Percentiles rank a stretch among this genome's conserved stretches.
Evolutionary conservation across 176 grass and related monocot genomes (phyloP).

Genomic region (Oropetium thomaeum): DNA sequence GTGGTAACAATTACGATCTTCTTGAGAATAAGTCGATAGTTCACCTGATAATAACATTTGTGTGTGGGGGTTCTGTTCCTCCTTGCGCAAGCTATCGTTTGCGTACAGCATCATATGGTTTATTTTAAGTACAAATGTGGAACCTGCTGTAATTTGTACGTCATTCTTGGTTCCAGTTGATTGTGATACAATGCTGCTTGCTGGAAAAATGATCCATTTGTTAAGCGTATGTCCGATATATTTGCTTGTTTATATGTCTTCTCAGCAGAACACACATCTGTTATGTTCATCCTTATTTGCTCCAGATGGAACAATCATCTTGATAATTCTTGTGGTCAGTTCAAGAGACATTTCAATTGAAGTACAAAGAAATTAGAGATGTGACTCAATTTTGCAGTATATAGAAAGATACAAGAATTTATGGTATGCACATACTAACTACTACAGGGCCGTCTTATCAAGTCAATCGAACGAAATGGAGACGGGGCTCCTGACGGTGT

Average conservation of each 20-base stretch:
- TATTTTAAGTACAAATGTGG: not conserved
- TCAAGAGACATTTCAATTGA: not conserved
- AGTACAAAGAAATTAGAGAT: not conserved
- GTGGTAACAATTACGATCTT: not conserved
- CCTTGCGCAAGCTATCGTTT: not conserved
- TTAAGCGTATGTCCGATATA: not conserved
- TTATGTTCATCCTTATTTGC: not conserved
- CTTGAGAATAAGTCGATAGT: not conserved
- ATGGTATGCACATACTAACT: not conserved
- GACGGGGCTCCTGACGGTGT: constrained; percentile 43
- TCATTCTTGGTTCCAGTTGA: not conserved
- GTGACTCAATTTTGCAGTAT: not conserved
- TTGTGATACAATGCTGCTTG: not conserved
- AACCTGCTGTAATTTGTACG: not conserved
- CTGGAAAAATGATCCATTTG: not conserved
- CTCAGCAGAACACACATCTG: not conserved
- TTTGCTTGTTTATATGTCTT: not conserved
- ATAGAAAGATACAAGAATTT: not conserved
- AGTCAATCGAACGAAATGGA: constrained; percentile 12
- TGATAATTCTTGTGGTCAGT: too few species aligned
- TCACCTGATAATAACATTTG: not conserved
- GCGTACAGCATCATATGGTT: not conserved
- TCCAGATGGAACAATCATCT: not conserved
- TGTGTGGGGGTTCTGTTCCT: not conserved
- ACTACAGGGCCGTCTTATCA: not conserved